Conservation (phyloP, 202 grass and related monocot species). For the Schoenoplectus triqueter region DNA sequence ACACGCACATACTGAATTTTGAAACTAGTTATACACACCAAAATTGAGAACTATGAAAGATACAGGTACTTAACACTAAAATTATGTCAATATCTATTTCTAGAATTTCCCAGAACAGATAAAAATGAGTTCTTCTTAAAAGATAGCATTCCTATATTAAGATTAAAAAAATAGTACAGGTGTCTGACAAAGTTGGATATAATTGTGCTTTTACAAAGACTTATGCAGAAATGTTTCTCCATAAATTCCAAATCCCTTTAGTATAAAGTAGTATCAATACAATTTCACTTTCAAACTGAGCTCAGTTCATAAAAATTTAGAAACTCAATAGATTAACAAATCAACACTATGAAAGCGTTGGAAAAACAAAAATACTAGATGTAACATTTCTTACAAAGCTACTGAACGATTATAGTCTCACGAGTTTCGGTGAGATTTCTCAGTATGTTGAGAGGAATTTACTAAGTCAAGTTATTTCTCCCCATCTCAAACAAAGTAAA, state of each 20-base stretch:
- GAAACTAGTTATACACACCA: not conserved
- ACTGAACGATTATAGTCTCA: conserved; percentile 23
- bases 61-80: conserved; percentile 7
- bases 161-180: conserved; percentile 17
- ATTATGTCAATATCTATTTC: conserved; percentile 9
- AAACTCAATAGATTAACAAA: conserved; percentile 11
- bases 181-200: conserved; percentile 26
- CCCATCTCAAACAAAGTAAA: conserved; percentile 18
- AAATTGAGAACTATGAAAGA: not conserved
- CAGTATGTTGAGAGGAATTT: conserved; percentile 20
- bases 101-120: conserved; percentile 27
- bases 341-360: not conserved
- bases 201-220: conserved; percentile 20
- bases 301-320: conserved; percentile 2
- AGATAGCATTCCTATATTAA: conserved; percentile 23
- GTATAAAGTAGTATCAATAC: conserved; percentile 24
- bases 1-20: not conserved
- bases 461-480: conserved; percentile 34
- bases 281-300: conserved; percentile 19
- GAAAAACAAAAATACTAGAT: not conserved
- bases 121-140: conserved; percentile 2
- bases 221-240: conserved; percentile 18
- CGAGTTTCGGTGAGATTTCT: conserved; percentile 17
- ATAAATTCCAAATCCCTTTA: conserved; percentile 24
- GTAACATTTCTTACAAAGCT: conserved; percentile 6